Conservation (phyloP, 2,329 filamentous ascomycete genomes). For the Colletotrichum salicis region DNA sequence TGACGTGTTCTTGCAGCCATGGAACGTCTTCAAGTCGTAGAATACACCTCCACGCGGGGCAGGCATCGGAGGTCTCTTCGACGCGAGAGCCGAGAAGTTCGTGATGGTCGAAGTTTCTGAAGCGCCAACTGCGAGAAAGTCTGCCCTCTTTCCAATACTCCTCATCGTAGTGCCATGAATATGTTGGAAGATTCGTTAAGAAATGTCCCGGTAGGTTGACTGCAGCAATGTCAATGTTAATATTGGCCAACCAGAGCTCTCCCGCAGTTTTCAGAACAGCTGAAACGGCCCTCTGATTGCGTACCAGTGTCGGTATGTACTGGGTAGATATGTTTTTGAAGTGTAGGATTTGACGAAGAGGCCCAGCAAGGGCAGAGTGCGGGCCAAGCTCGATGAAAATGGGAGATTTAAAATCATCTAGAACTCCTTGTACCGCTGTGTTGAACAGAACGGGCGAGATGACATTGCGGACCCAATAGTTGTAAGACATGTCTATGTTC, state of each 20-base stretch:
- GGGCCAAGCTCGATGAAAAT: constrained; percentile 61
- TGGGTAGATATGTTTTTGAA: background rate
- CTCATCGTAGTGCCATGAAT: constrained; percentile 23
- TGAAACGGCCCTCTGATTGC: constrained; percentile 6
- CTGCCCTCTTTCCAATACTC: constrained; percentile 25
- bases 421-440: constrained; percentile 40
- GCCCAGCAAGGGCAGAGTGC: constrained; percentile 60
- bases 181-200: constrained; percentile 22
- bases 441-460: constrained; percentile 56
- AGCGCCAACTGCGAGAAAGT: constrained; percentile 20
- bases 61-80: constrained; percentile 18
- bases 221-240: constrained; percentile 5
- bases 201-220: constrained; percentile 15
- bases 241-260: constrained; percentile 20
- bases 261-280: constrained; percentile 31
- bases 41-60: constrained; percentile 27
- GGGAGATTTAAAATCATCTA: constrained; percentile 14
- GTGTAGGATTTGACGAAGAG: constrained; percentile 62
- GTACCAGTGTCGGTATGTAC: constrained; percentile 19
- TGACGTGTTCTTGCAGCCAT: constrained; percentile 22
- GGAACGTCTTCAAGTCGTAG: constrained; percentile 21
- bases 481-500: constrained; percentile 39
- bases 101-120: constrained; percentile 15
- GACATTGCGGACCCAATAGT: constrained; percentile 59
- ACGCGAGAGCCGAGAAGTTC: constrained; percentile 28